phyloP scores from a whole-genome alignment of 331 rosid genomes.

The Pyrus hybrid region DNA sequence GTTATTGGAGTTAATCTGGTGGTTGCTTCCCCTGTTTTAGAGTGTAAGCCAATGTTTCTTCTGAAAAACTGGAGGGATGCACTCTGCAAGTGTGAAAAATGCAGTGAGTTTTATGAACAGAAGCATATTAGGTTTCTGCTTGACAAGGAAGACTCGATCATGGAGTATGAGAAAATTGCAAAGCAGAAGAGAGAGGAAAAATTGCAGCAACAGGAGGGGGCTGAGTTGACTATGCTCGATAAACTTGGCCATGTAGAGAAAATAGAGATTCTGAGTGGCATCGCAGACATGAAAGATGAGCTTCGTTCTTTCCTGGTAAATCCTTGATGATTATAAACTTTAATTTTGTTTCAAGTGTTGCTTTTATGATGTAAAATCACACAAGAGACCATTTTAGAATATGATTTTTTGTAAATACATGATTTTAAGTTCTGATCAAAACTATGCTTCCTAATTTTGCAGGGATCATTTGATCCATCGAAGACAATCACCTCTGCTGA shows the following conservation, averaged over 20 bases:
- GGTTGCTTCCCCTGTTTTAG: conserved; percentile 26
- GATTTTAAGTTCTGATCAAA: not conserved
- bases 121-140: conserved; percentile 56
- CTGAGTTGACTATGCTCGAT: conserved; percentile 54
- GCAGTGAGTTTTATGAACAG: conserved; percentile 47
- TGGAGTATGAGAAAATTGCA: conserved; percentile 76
- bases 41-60: conserved; percentile 69
- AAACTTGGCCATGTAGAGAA: conserved; percentile 78
- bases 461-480: conserved; percentile 83
- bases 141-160: conserved; percentile 75
- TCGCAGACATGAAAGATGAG: conserved; percentile 90
- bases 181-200: conserved; percentile 71
- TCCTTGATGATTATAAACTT: not conserved
- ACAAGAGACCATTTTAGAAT: not conserved
- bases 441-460: conserved; percentile 16
- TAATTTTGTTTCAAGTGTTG: not conserved
- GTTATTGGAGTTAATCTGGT: conserved; percentile 36
- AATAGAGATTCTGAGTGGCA: conserved; percentile 85
- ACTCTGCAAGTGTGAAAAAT: conserved; percentile 69
- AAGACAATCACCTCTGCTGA: conserved; percentile 83
- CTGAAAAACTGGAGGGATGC: conserved; percentile 77
- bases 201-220: conserved; percentile 69
- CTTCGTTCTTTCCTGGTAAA: conserved; percentile 77
- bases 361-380: not conserved
- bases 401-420: not conserved